A percentile compares a stretch with the other conserved stretches of the same genome.
Evolutionary conservation across 2,329 filamentous ascomycete species (phyloP).

Genomic region (Ophiocordyceps australis): DNA sequence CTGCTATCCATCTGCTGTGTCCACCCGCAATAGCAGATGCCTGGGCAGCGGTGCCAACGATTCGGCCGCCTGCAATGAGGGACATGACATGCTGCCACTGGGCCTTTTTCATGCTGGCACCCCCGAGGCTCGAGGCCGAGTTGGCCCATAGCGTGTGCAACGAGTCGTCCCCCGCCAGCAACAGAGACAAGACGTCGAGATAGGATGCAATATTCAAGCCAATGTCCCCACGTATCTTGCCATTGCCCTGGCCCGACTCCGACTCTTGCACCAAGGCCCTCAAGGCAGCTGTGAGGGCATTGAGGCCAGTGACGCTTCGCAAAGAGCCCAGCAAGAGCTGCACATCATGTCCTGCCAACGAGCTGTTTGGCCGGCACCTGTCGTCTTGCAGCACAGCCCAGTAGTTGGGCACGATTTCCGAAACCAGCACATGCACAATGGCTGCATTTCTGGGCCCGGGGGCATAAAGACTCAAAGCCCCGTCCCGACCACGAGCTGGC

Average conservation of each 20-base stretch:
- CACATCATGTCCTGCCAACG: too few relatives aligned
- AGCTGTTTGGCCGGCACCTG: conserved; percentile 5
- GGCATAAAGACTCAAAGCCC: conserved; percentile 8
- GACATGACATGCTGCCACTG: conserved; percentile 20
- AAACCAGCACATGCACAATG: conserved; percentile 57
- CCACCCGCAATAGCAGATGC: conserved; percentile 30
- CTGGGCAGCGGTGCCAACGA: conserved; percentile 33
- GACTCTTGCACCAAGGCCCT: conserved; percentile 38
- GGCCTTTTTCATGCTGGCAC: conserved; percentile 9
- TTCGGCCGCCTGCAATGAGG: conserved; percentile 26
- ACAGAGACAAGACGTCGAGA: conserved; percentile 16
- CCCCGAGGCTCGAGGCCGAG: conserved; percentile 8
- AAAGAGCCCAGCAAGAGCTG: conserved; percentile 44
- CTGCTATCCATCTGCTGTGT: conserved; percentile 38
- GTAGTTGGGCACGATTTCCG: conserved; percentile 62
- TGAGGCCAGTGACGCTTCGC: conserved; percentile 57
- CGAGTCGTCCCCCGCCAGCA: conserved; percentile 19
- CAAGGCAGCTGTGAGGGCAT: conserved; percentile 55
- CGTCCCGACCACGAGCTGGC: too few relatives aligned
- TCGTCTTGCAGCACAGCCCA: conserved; percentile 47
- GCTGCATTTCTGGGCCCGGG: conserved; percentile 55
- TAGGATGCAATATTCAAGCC: too few relatives aligned
- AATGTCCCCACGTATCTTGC: too few relatives aligned
- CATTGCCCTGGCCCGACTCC: conserved; percentile 19
- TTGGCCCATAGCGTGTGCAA: conserved; percentile 19